A percentile compares a stretch with the other conserved stretches of the same genome.
Conservation (phyloP, 2,329 filamentous ascomycete genomes). For the Helicocarpus griseus region DNA sequence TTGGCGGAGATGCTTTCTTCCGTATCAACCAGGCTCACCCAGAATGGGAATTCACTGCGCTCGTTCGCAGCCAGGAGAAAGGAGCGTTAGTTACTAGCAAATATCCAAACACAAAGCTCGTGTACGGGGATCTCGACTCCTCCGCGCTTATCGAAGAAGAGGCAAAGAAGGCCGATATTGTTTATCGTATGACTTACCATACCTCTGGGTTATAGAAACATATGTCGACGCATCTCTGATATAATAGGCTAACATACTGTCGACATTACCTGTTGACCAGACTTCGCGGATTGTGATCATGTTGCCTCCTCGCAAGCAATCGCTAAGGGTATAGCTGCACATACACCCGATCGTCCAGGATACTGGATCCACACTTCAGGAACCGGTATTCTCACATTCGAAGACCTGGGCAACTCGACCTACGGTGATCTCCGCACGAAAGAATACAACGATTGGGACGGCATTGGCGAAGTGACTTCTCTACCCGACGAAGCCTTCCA, state of each 20-base stretch:
- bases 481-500: conserved; percentile 33
- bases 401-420: conserved; percentile 30
- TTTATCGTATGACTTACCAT: conserved; percentile 30
- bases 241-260: neutral
- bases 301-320: conserved; percentile 33
- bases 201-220: neutral
- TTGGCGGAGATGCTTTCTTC: conserved; percentile 44
- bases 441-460: conserved; percentile 39
- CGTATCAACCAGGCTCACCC: conserved; percentile 36
- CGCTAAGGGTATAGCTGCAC: conserved; percentile 28
- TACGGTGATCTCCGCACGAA: conserved; percentile 35
- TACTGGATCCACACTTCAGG: conserved; percentile 39
- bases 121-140: conserved; percentile 36
- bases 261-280: conserved; percentile 12
- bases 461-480: conserved; percentile 31
- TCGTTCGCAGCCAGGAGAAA: conserved; percentile 37
- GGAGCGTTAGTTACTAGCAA: conserved; percentile 28
- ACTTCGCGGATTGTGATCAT: conserved; percentile 36
- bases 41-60: conserved; percentile 36
- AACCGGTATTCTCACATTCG: conserved; percentile 32
- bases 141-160: conserved; percentile 32
- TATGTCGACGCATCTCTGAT: neutral
- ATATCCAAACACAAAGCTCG: conserved; percentile 33
- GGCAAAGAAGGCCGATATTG: conserved; percentile 38
- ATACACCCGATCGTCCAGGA: conserved; percentile 25